These are phyloP conservation scores for Puccinia coronata DNA, from an alignment of 1,284 basidiomycete genomes.

Conservation along the genomic window DNA sequence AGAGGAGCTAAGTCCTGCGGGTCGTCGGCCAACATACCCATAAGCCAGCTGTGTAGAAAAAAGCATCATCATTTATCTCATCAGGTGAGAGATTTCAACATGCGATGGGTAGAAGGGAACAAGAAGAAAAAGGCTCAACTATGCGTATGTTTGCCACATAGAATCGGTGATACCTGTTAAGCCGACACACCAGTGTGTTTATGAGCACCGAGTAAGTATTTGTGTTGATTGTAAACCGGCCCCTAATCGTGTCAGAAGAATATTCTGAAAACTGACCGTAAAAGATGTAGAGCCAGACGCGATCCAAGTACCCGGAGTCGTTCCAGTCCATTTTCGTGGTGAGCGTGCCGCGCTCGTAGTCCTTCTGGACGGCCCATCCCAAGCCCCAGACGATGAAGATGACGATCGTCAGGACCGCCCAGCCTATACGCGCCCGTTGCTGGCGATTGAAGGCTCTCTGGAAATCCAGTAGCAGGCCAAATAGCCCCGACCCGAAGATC, in stretches of 20 bases:
- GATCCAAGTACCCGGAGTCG: conserved; percentile 51
- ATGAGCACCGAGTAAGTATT: background rate
- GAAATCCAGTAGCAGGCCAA: conserved; percentile 53
- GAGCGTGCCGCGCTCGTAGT: conserved; percentile 52
- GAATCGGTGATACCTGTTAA: conserved; percentile 44
- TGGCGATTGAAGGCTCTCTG: conserved; percentile 52
- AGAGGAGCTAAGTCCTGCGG: conserved; percentile 42
- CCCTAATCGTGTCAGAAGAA: background rate
- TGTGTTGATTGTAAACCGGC: too few relatives aligned
- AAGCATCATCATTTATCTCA: background rate
- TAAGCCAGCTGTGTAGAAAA: conserved; percentile 35
- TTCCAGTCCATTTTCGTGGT: conserved; percentile 40
- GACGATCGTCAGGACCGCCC: conserved; percentile 54
- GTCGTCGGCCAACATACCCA: conserved; percentile 43
- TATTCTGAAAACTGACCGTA: too few relatives aligned
- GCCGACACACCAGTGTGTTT: background rate
- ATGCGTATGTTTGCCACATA: conserved; percentile 49
- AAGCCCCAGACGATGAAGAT: conserved; percentile 56
- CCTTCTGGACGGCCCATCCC: conserved; percentile 54
- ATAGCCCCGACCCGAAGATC: conserved; percentile 53
- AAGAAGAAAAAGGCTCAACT: conserved; percentile 20
- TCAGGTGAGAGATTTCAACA: background rate
- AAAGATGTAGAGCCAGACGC: conserved; percentile 56
- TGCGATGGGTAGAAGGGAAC: background rate
- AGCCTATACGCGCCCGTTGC: conserved; percentile 54